These are phyloP conservation scores for Fagopyrum homotropicum DNA, from an alignment of 148 eudicot genomes.

Conservation along the genomic window DNA sequence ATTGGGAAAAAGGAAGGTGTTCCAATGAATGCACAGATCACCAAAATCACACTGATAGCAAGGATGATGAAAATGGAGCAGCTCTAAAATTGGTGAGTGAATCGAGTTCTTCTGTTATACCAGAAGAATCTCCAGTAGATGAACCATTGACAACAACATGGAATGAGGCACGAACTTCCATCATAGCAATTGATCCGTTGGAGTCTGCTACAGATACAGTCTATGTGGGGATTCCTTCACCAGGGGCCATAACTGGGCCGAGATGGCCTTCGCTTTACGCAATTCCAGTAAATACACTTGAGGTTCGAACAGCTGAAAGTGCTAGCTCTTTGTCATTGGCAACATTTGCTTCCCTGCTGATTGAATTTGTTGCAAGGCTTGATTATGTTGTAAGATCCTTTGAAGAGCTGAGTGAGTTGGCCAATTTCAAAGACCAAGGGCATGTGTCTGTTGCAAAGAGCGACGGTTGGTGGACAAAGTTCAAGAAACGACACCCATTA, in stretches of 20 bases:
- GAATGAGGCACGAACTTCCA: slow-evolving; percentile 16
- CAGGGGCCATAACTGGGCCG: slow-evolving; percentile 17
- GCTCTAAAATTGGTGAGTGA: slow-evolving; percentile 32
- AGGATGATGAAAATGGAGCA: slow-evolving; percentile 24
- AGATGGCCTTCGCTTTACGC: slow-evolving; percentile 44
- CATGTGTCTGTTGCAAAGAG: background rate
- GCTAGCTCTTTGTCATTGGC: slow-evolving; percentile 49
- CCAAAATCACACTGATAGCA: slow-evolving; percentile 9
- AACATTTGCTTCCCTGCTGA: slow-evolving; percentile 42
- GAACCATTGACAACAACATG: background rate
- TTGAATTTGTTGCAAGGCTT: slow-evolving; percentile 61
- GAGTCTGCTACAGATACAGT: background rate
- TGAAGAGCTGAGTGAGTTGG: slow-evolving; percentile 39
- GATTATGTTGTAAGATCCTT: slow-evolving; percentile 38
- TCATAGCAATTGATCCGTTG: background rate
- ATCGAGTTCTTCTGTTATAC: background rate
- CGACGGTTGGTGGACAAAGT: slow-evolving; percentile 22
- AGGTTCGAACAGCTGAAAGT: slow-evolving; percentile 38
- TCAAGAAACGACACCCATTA: slow-evolving; percentile 15
- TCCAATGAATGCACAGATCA: slow-evolving; percentile 37
- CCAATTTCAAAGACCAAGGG: slow-evolving; percentile 26
- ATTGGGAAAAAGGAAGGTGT: slow-evolving; percentile 30
- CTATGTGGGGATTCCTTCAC: slow-evolving; percentile 19
- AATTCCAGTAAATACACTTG: slow-evolving; percentile 27
- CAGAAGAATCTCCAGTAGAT: background rate